A percentile compares a stretch with the other conserved stretches of the same genome.
Evolutionary conservation across 371 early-diverging fungal genomes (phyloP).

Genomic region (Rhizomucor miehei): DNA sequence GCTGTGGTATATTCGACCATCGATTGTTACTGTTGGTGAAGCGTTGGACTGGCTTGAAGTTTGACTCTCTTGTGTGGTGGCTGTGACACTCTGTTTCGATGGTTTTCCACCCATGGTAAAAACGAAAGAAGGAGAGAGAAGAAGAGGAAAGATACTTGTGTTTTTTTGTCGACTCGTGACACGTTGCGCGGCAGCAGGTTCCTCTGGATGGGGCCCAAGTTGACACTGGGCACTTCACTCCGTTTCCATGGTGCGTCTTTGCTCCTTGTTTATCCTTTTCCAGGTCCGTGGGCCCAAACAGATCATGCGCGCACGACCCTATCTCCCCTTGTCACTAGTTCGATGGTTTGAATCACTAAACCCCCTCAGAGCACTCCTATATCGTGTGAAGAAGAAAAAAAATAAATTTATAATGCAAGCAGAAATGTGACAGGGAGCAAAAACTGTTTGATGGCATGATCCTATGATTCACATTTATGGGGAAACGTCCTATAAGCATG

Average conservation of each 20-base stretch:
- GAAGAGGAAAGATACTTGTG: constrained; percentile 5
- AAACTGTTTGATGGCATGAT: neutral
- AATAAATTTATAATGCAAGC: no score
- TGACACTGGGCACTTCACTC: neutral
- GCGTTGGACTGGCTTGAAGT: constrained; percentile 12
- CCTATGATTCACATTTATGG: neutral
- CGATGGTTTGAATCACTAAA: no score
- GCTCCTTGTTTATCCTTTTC: no score
- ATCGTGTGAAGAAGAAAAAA: no score
- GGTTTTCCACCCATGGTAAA: constrained; percentile 20
- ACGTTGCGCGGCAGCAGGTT: constrained; percentile 22
- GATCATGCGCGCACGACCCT: no score
- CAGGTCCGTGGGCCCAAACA: no score
- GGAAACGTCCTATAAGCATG: no score
- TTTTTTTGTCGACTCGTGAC: constrained; percentile 12
- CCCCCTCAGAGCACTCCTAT: no score
- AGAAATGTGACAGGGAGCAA: neutral
- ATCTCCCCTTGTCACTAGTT: no score
- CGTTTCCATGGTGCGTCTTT: no score
- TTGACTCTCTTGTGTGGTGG: constrained; percentile 5
- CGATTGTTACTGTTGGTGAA: constrained; percentile 25
- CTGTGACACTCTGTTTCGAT: constrained; percentile 14
- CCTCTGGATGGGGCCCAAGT: neutral
- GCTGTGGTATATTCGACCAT: constrained; percentile 42
- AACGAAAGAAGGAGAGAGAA: constrained; percentile 10